Percentiles rank a stretch among this genome's conserved stretches.
These are phyloP conservation scores for Leccinum uliginosum DNA, from an alignment of 768 basidiomycete species.

Conservation along the genomic window DNA sequence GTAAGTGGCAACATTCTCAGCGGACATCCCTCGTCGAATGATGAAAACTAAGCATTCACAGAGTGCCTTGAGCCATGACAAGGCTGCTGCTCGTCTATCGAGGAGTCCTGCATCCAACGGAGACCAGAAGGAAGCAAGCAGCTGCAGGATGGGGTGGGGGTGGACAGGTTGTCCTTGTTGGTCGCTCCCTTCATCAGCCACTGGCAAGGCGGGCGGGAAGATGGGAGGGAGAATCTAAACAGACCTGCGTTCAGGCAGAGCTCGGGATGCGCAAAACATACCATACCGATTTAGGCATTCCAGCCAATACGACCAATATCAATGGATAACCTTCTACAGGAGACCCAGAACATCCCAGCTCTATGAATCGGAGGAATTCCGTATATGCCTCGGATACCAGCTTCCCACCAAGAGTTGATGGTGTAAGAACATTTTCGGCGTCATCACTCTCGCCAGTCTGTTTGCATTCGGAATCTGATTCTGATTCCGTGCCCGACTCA, in stretches of 20 bases:
- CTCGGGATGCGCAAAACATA: background rate
- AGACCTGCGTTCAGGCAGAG: background rate
- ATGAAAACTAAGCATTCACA: conserved; percentile 69
- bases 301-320: conserved; percentile 76
- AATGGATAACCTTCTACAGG: conserved; percentile 79
- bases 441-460: conserved; percentile 33
- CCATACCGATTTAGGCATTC: conserved; percentile 65
- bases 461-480: conserved; percentile 9
- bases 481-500: conserved; percentile 26
- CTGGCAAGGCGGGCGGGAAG: conserved; percentile 10
- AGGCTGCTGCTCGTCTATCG: conserved; percentile 23
- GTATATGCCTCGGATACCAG: conserved; percentile 46
- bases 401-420: background rate
- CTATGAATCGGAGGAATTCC: conserved; percentile 77
- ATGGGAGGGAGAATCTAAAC: conserved; percentile 19
- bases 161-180: background rate
- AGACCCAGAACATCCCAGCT: conserved; percentile 73
- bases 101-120: conserved; percentile 50
- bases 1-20: conserved; percentile 1
- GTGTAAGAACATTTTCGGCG: conserved; percentile 20
- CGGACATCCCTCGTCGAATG: conserved; percentile 26
- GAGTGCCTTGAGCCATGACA: conserved; percentile 64
- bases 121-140: conserved; percentile 81
- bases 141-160: conserved; percentile 38
- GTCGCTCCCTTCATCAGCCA: background rate